Evolutionary conservation across 208 protist species (phyloP), one percentile per base, ranked within the genome.

Genomic region (Kentomonas sorsogonicus): DNA sequence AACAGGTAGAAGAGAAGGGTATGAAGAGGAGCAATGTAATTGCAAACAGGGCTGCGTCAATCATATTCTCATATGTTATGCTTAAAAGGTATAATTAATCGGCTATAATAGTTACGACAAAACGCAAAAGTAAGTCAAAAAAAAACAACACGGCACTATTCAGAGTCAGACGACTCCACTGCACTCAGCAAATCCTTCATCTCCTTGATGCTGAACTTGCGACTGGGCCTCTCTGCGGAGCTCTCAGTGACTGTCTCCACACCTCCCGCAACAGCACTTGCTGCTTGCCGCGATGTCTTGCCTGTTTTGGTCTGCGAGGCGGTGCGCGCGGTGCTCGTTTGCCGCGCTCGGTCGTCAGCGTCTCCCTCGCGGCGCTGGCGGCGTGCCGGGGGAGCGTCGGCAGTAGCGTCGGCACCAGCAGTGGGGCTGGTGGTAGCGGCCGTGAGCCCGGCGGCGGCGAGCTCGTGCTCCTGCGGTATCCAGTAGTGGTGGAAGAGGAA

Each of bases 401-500:
- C n/a, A n/a, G n/a, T n/a, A n/a, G n/a, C n/a, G n/a, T n/a, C n/a
- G n/a, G n/a, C n/a, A n/a, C n/a, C n/a, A n/a, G n/a, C n/a, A n/a
- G n/a, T n/a, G n/a, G n/a, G n/a, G n/a, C n/a, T n/a, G n/a, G n/a
- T n/a, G n/a, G n/a, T n/a, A n/a, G n/a, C n/a, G n/a, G n/a, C n/a
- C n/a, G n/a, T n/a, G n/a, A n/a, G n/a, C n/a, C n/a, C n/a, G n/a
- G n/a, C n/a, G n/a, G n/a, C n/a, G n/a, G n/a, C n/a, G n/a, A 89
- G 29, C 18, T 92, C 79, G 11, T 58, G 53, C 50, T 81, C 82
- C 62, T 92, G 84, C 46, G 77, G 72, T 29, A 79, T 11, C 85
- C 88, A 94, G 67, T 89, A 94, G 18, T 78, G 33, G 3, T 67
- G 63, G 39, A 86, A 92, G 15, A 94, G 55, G 44, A 79, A 91